Conservation (phyloP, 2,329 filamentous ascomycete species). For the Decorospora gaudefroyi region DNA sequence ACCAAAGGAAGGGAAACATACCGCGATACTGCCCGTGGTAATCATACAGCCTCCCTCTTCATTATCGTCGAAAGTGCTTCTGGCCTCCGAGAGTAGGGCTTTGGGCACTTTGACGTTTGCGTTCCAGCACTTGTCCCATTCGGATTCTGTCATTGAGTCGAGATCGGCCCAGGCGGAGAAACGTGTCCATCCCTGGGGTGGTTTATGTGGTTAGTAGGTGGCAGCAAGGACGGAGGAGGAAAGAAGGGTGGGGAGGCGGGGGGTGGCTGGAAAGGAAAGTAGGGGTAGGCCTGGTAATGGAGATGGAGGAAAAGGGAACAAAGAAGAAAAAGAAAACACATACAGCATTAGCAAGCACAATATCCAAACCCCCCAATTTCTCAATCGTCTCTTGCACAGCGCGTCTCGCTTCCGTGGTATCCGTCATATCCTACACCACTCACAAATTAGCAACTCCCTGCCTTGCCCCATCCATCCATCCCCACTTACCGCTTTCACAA, state of each 20-base stretch:
- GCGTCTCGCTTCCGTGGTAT: conserved; percentile 61
- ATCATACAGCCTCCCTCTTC: conserved; percentile 66
- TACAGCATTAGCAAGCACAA: conserved; percentile 76
- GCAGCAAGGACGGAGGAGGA: too few species aligned
- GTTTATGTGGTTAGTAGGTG: too few species aligned
- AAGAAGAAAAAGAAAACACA: conserved; percentile 20
- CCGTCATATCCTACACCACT: conserved; percentile 62
- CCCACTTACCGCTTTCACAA: conserved; percentile 63
- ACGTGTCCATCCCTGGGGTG: conserved; percentile 66
- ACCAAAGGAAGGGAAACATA: conserved; percentile 36
- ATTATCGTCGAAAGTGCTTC: conserved; percentile 64
- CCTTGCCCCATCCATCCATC: not conserved
- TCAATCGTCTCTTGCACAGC: conserved; percentile 64
- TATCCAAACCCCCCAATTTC: conserved; percentile 71
- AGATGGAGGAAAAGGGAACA: too few species aligned
- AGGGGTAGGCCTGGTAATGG: too few species aligned
- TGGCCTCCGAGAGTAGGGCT: conserved; percentile 60
- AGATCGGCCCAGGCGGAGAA: conserved; percentile 63
- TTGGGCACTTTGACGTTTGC: conserved; percentile 62
- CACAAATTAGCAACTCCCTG: not conserved
- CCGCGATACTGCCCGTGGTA: conserved; percentile 66
- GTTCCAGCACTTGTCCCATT: conserved; percentile 69
- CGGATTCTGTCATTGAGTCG: conserved; percentile 61
- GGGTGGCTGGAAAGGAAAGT: too few species aligned
- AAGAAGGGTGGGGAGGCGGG: too few species aligned